Base-by-base conservation (phyloP, 805 yeast species). In the Metschnikowia hibisci region DNA sequence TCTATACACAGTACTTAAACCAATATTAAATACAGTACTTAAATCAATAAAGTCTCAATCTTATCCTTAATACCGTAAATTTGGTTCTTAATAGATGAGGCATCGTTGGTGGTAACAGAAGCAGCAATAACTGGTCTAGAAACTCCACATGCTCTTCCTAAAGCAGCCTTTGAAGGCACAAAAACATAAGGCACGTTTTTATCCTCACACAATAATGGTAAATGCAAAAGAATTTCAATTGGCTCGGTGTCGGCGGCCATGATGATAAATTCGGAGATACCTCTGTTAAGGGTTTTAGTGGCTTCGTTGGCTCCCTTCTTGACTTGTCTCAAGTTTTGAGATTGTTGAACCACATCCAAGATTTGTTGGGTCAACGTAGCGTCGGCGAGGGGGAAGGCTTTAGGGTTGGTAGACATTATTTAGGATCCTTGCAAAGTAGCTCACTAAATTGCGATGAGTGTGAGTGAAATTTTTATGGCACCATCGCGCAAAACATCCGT, bases 171-270 rank as follows among this genome's bases (percentile, higher is more conserved):
- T 59, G 97, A 89, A 57, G 99, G 97, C 55, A 93, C 98, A 58
- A 93, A 93, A 53, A 93, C 98, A 78, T 93, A 93, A 53, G 99
- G 97, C 56, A 93, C 99, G 78, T 93, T 93, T 81, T 93, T 93
- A 76, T 93, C 99, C 77, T 93, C 99, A 74, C 99, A 93, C 61
- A 93, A 78, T 61, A 93, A 80, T 40, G 99, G 99, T 69, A 93
- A 80, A 69, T 93, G 99, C 72, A 93, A 81, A 64, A 93, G 82
- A 71, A 93, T 91, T 77, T 93, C 99, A 65, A 93, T 90, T 61
- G 99, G 99, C 74, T 90, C 96, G 62, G 99, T 89, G 68, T 93
- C 99, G 60, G 99, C 99, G 56, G 99, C 99, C 97, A 93, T 88
- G 76, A 91, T 87, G 71, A 91, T 90, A 80, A 91, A 91, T 77